These are phyloP conservation scores for Plasmodium knowlesi DNA, from an alignment of 169 alveolate species.

Conservation along the genomic window DNA sequence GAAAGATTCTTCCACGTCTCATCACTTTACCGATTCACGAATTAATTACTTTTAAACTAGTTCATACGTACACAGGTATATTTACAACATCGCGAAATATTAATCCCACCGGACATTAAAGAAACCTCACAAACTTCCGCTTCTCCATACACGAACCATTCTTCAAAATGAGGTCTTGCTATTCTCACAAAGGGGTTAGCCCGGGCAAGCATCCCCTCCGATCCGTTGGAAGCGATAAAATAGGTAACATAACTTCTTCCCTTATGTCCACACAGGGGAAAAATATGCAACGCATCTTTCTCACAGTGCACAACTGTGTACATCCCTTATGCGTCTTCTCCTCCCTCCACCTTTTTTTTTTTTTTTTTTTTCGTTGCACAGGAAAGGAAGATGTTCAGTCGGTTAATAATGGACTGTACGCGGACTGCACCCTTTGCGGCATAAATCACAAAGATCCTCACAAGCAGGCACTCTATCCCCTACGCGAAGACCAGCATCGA, in stretches of 20 bases:
- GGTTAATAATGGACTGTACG: conserved; percentile 20
- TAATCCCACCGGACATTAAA: neutral
- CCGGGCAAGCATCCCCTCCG: conserved; percentile 58
- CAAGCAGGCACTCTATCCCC: conserved; percentile 40
- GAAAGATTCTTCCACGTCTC: neutral
- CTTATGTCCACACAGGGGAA: neutral
- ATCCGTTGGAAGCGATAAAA: conserved; percentile 21
- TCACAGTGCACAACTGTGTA: neutral
- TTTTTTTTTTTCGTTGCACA: neutral
- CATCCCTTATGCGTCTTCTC: neutral
- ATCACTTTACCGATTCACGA: neutral
- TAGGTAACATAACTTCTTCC: conserved; percentile 17
- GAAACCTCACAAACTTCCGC: neutral
- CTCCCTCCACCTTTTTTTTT: neutral
- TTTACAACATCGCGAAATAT: neutral
- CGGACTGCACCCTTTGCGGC: conserved; percentile 45
- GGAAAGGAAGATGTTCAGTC: conserved; percentile 54
- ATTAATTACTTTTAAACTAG: neutral
- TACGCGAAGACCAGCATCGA: conserved; percentile 43
- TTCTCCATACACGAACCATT: neutral
- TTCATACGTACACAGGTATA: neutral
- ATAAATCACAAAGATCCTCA: conserved; percentile 60
- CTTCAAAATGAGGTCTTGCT: conserved; percentile 60
- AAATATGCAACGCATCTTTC: neutral
- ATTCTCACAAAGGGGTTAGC: conserved; percentile 69